Conservation (phyloP, 306 rosid genomes). For the Prunus salicina region DNA sequence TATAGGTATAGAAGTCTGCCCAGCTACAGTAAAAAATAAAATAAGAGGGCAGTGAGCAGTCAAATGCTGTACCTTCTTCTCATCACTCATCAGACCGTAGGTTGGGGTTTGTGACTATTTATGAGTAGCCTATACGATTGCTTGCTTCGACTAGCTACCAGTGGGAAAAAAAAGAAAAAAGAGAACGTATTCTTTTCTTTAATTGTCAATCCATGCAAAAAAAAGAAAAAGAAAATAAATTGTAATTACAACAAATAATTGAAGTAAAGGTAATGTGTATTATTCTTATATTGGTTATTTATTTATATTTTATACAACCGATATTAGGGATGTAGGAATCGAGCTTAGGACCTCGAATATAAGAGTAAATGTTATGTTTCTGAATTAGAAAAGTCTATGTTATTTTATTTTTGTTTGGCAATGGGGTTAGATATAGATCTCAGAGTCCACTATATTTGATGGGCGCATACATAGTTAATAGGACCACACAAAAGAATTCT, state of each 20-base stretch:
- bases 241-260: too few relatives aligned
- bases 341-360: too few relatives aligned
- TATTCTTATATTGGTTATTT: neutral
- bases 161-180: too few relatives aligned
- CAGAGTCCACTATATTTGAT: neutral
- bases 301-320: too few relatives aligned
- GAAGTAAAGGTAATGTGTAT: neutral
- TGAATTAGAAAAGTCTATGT: neutral
- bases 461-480: neutral
- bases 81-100: neutral
- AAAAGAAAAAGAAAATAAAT: too few relatives aligned
- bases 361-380: neutral
- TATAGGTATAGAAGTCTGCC: neutral
- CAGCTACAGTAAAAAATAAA: neutral
- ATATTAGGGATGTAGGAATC: too few relatives aligned
- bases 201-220: too few relatives aligned
- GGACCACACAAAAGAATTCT: neutral
- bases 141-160: too few relatives aligned
- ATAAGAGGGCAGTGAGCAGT: slow-evolving; percentile 9
- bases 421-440: neutral
- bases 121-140: neutral
- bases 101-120: slow-evolving; percentile 3
- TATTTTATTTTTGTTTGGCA: neutral
- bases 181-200: too few relatives aligned
- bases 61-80: neutral